Evolutionary conservation across 306 rosid species (phyloP).

Genomic region (Quercus alba): DNA sequence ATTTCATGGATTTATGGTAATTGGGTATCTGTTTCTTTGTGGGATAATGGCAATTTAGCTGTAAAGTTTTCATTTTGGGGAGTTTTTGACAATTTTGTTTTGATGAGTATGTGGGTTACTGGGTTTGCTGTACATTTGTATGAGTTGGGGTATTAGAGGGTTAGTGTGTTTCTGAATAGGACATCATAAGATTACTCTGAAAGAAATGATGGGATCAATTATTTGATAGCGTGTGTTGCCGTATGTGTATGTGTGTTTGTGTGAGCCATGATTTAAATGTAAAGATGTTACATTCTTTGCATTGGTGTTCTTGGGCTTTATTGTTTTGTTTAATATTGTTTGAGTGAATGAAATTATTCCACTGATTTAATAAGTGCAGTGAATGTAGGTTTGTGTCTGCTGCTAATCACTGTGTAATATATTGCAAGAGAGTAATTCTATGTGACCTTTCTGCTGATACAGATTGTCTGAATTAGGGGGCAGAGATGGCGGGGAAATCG

Average conservation of each 20-base stretch:
- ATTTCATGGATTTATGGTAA: not conserved
- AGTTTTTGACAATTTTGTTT: not conserved
- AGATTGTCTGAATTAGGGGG: conserved; percentile 24
- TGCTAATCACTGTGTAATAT: not conserved
- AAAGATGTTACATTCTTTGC: not conserved
- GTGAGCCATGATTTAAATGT: not conserved
- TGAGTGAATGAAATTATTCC: not conserved
- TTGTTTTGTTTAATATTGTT: not conserved
- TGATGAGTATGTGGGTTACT: too few relatives aligned
- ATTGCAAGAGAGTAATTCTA: not conserved
- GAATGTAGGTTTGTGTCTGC: not conserved
- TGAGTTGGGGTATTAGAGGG: not conserved
- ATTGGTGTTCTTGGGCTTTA: not conserved
- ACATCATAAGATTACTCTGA: not conserved
- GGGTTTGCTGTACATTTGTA: not conserved
- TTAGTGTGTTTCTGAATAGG: not conserved
- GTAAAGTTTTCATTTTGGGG: not conserved
- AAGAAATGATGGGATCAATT: not conserved
- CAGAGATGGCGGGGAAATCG: conserved; percentile 86
- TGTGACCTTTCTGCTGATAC: not conserved
- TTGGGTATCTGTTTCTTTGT: not conserved
- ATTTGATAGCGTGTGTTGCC: not conserved
- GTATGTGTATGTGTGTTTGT: not conserved
- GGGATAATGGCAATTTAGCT: not conserved
- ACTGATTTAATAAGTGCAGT: not conserved